A percentile compares a stretch with the other conserved stretches of the same genome.
phyloP scores from a whole-genome alignment of 805 yeast genomes.

The Brettanomyces bruxellensis region DNA sequence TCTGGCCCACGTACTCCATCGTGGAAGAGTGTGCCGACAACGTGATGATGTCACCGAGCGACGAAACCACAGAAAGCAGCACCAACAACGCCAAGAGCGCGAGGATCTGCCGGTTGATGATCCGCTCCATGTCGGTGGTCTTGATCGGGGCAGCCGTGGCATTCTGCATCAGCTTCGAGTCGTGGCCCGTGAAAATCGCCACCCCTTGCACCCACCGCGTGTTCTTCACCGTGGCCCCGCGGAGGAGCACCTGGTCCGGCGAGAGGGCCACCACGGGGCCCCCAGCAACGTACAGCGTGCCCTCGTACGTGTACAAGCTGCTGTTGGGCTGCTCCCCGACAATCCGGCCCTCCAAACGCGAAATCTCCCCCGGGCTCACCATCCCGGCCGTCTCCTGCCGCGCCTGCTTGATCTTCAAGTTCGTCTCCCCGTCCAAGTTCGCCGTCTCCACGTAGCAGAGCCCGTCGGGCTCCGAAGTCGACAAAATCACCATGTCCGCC shows the following conservation, averaged over 20 bases:
- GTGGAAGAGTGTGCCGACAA: conserved; percentile 41
- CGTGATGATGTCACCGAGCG: conserved; percentile 80
- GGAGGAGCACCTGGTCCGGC: conserved; percentile 84
- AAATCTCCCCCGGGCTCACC: not conserved
- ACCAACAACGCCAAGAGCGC: conserved; percentile 79
- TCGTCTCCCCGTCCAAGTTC: conserved; percentile 95
- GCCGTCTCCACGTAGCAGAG: conserved; percentile 96
- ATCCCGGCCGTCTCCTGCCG: conserved; percentile 35
- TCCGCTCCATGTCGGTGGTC: conserved; percentile 92
- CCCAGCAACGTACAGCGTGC: conserved; percentile 57
- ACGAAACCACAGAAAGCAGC: conserved; percentile 66
- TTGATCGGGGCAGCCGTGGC: conserved; percentile 98
- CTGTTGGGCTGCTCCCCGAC: conserved; percentile 90
- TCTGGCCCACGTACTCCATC: conserved; percentile 58
- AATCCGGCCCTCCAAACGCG: conserved; percentile 23
- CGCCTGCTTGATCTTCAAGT: conserved; percentile 89
- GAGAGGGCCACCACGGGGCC: conserved; percentile 54
- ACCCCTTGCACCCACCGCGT: conserved; percentile 94
- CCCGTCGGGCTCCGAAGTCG: conserved; percentile 98
- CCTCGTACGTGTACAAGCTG: conserved; percentile 90
- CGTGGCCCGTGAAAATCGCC: conserved; percentile 95
- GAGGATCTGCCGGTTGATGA: conserved; percentile 85
- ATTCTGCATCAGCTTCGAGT: conserved; percentile 94
- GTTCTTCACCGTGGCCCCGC: conserved; percentile 94
- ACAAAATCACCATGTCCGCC: conserved; percentile 76